These are phyloP conservation scores for Tubosaeta brunneosetosa DNA, from an alignment of 768 basidiomycete genomes.

Conservation along the genomic window DNA sequence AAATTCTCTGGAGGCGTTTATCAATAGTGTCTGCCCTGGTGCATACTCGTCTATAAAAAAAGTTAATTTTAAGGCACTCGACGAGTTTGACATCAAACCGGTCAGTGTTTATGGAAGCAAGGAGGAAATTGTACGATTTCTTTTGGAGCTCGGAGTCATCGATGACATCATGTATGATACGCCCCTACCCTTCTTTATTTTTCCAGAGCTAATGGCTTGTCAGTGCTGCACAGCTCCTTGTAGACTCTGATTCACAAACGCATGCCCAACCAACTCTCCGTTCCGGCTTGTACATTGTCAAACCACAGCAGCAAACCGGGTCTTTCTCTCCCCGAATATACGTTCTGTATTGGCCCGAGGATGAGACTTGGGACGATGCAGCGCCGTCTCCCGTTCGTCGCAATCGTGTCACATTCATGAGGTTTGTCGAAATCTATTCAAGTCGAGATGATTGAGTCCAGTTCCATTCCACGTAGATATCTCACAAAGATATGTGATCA, in stretches of 20 bases:
- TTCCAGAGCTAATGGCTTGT: too few relatives aligned
- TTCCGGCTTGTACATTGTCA: constrained; percentile 20
- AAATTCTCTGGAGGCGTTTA: constrained; percentile 42
- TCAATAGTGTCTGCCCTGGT: constrained; percentile 46
- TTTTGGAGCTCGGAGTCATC: constrained; percentile 34
- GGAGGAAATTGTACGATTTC: constrained; percentile 43
- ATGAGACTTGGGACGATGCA: constrained; percentile 52
- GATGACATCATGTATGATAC: constrained; percentile 41
- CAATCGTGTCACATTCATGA: constrained; percentile 59
- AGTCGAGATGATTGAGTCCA: not conserved
- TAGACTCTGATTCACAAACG: constrained; percentile 3
- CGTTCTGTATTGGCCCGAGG: constrained; percentile 60
- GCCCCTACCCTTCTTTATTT: too few relatives aligned
- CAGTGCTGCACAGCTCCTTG: constrained; percentile 14
- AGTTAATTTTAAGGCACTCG: constrained; percentile 29
- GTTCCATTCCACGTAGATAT: constrained; percentile 36
- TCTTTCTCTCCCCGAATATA: constrained; percentile 30
- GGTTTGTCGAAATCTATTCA: constrained; percentile 30
- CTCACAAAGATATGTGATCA: constrained; percentile 58
- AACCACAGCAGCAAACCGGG: not conserved
- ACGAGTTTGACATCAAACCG: constrained; percentile 38
- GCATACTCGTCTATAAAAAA: constrained; percentile 51
- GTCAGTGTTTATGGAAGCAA: constrained; percentile 56
- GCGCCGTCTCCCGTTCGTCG: constrained; percentile 40
- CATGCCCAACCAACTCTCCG: constrained; percentile 12